Evolutionary conservation across 2,329 filamentous ascomycete species (phyloP).

Genomic region (Stagonosporopsis cucurbitacearum): DNA sequence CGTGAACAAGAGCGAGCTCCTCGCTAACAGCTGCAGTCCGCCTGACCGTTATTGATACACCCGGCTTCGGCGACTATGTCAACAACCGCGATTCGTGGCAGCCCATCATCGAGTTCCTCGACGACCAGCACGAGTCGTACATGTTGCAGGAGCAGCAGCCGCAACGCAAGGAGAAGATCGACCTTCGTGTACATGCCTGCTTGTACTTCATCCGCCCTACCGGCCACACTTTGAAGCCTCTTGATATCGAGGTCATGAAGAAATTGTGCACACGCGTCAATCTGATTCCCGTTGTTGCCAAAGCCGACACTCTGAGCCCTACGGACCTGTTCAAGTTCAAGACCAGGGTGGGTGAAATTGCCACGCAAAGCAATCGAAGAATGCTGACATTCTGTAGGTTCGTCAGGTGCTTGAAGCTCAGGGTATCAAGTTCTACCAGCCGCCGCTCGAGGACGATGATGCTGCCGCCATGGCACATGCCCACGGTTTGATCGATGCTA

Average conservation of each 20-base stretch:
- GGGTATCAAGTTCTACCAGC: slow-evolving; percentile 99
- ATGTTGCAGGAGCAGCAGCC: slow-evolving; percentile 99
- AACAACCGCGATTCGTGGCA: slow-evolving; percentile 99
- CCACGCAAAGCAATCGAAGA: background rate
- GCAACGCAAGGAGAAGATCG: slow-evolving; percentile 97
- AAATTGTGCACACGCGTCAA: slow-evolving; percentile 97
- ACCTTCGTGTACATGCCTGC: slow-evolving; percentile 97
- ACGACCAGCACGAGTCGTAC: slow-evolving; percentile 99
- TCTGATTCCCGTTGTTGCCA: slow-evolving; percentile 96
- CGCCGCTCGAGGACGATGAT: slow-evolving; percentile 96
- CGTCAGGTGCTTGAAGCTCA: slow-evolving; percentile 95
- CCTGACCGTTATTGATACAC: slow-evolving; percentile 97
- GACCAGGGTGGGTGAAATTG: slow-evolving; percentile 72
- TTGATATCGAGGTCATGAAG: slow-evolving; percentile 99
- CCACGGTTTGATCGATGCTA: slow-evolving; percentile 90
- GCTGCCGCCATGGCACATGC: slow-evolving; percentile 95
- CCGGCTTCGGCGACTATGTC: slow-evolving; percentile 98
- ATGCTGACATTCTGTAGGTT: slow-evolving; percentile 65
- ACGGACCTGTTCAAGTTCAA: slow-evolving; percentile 93
- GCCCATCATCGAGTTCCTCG: slow-evolving; percentile 99
- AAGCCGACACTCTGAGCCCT: slow-evolving; percentile 96
- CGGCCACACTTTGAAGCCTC: slow-evolving; percentile 95
- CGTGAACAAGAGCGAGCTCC: background rate
- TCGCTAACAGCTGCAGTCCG: slow-evolving; percentile 70
- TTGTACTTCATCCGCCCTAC: slow-evolving; percentile 99